Conservation (phyloP, 768 basidiomycete genomes). For the Neoboletus magnificus region DNA sequence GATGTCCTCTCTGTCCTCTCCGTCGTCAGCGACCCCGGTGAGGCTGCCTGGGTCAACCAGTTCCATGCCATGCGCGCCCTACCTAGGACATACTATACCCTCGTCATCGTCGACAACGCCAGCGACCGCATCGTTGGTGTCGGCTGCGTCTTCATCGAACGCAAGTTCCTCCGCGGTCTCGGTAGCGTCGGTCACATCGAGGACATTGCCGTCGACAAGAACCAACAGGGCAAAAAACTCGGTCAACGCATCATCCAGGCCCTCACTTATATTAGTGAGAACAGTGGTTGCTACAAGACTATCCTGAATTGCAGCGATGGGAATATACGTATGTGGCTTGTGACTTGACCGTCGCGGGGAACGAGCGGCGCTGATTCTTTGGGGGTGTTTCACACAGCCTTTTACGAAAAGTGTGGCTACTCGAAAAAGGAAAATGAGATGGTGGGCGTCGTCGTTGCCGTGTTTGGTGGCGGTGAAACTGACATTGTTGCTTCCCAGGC, state of each 20-base stretch:
- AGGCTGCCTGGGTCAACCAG: constrained; percentile 64
- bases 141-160: constrained; percentile 85
- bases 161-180: constrained; percentile 88
- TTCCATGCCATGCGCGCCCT: constrained; percentile 58
- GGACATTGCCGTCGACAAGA: constrained; percentile 91
- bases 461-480: constrained; percentile 2
- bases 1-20: constrained; percentile 74
- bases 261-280: constrained; percentile 80
- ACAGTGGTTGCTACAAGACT: constrained; percentile 87
- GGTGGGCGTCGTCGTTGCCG: constrained; percentile 42
- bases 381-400: constrained; percentile 50
- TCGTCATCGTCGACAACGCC: constrained; percentile 77
- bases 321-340: constrained; percentile 76
- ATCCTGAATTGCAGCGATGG: constrained; percentile 91
- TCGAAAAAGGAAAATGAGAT: constrained; percentile 91
- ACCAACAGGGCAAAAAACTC: constrained; percentile 87
- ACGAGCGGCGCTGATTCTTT: constrained; percentile 7
- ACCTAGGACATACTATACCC: constrained; percentile 69
- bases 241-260: constrained; percentile 86
- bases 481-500: constrained; percentile 37
- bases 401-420: constrained; percentile 96
- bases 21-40: constrained; percentile 62
- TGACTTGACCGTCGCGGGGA: neutral
- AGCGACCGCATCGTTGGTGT: constrained; percentile 80
- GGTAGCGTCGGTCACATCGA: constrained; percentile 94